Evolutionary conservation across 2,329 filamentous ascomycete species (phyloP), one percentile per base, ranked within the genome.

Genomic region (Talaromyces sp.): DNA sequence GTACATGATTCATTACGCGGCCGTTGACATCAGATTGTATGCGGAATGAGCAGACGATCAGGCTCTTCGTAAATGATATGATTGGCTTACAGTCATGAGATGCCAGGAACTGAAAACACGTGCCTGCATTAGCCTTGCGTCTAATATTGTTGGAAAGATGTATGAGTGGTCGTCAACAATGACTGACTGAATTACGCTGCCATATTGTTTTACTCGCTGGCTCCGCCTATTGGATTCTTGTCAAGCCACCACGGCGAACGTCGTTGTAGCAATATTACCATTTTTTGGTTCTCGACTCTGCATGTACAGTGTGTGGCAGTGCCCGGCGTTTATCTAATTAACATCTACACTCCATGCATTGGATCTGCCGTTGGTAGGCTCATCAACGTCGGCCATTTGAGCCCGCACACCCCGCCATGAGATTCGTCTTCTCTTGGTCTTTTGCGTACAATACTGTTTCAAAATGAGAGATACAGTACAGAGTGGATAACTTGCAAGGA

Each of bases 11-110:
- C 22, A 54, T 54, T 62, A 62, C 60, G 60, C 47, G 60, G 60
- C 33, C 24, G 39, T 62, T 62, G 60, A 62, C 47, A 54, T 54
- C 60, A 54, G 60, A 41, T 52, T 43, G 45, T 61, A 50, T 41
- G 59, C 31, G 47, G 45, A 54, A 54, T 54, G 47, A 31, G 22
- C 22, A 22, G 41, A 52, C 19, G 19, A 37, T 52, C 19, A 4
- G 16, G 14, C 9, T 37, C 35, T 16, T 39, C 37, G n/a, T 24
- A 10, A 37, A 50, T 24, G 33, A 5, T 16, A 43, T 33, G 35
- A 54, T 62, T 62, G 35, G 47, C 33, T 19, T 9, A n/a, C n/a
- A 39, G 2, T 24, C 27, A n/a, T 16, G 10, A 37, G 33, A 39
- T 39, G 10, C n/a, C n/a, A 56, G 52, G 50, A 56, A 13, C 19